phyloP scores from a whole-genome alignment of 1,139 yeast genomes.

The Hyphopichia buzzinii region DNA sequence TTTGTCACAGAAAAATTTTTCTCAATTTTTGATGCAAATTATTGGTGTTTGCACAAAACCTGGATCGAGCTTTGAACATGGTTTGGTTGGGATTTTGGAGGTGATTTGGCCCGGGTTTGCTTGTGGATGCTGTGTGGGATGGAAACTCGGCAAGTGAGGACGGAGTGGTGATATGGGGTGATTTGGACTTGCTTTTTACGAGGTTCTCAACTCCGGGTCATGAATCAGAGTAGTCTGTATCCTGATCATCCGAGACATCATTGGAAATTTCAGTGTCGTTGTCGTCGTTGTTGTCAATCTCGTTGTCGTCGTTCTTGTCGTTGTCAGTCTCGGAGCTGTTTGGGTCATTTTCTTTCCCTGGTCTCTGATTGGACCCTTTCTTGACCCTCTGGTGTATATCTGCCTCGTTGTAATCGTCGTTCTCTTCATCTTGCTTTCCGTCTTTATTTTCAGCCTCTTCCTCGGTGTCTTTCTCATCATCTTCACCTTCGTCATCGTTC shows the following conservation, averaged over 20 bases:
- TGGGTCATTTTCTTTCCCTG: neutral
- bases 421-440: constrained; percentile 6
- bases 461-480: constrained; percentile 5
- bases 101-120: too few species aligned
- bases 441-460: constrained; percentile 7
- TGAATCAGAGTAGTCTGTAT: neutral
- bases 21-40: neutral
- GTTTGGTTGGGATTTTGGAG: too few species aligned
- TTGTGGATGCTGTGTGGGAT: too few species aligned
- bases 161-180: too few species aligned
- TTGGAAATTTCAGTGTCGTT: neutral
- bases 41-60: neutral
- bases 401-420: constrained; percentile 3
- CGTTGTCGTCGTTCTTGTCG: constrained; percentile 1
- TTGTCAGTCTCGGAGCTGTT: constrained; percentile 4
- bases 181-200: too few species aligned
- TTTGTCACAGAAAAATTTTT: neutral
- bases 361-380: neutral
- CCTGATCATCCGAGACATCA: neutral
- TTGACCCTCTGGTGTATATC: constrained; percentile 3
- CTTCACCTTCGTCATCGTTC: constrained; percentile 3
- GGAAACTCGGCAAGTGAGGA: too few species aligned
- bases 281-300: neutral
- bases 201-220: too few species aligned
- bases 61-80: too few species aligned